Conservation (phyloP, 805 yeast species). For the Wickerhamiella brachini region DNA sequence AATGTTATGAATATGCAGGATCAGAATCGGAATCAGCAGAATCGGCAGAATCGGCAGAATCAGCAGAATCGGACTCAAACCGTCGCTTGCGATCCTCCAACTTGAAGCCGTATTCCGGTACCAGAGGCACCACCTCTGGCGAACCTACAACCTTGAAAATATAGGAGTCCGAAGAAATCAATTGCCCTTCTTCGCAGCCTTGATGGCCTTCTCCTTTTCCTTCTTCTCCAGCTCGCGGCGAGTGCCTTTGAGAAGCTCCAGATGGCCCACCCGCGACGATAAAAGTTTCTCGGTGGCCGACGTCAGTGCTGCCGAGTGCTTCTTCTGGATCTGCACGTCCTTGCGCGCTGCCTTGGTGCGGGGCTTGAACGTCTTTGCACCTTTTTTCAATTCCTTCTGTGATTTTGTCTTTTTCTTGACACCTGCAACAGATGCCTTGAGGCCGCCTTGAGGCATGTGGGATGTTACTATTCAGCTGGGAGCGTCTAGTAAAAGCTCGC, state of each 20-base stretch:
- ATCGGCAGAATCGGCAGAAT: neutral
- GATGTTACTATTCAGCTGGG: neutral
- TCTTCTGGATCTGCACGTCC: slow-evolving; percentile 37
- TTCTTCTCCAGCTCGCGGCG: slow-evolving; percentile 63
- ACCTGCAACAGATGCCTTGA: slow-evolving; percentile 15
- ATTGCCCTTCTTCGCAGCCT: neutral
- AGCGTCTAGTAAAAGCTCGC: too few species aligned
- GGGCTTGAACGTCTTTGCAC: slow-evolving; percentile 34
- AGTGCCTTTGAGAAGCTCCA: slow-evolving; percentile 81
- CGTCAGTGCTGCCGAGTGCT: slow-evolving; percentile 39
- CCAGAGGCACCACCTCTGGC: neutral
- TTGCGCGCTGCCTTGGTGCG: slow-evolving; percentile 55
- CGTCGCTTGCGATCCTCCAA: neutral
- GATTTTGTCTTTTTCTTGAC: slow-evolving; percentile 9
- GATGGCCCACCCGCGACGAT: slow-evolving; percentile 84
- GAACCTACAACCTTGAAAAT: neutral
- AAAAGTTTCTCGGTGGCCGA: slow-evolving; percentile 70
- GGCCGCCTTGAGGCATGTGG: slow-evolving; percentile 27
- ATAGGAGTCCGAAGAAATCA: neutral
- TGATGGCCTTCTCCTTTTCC: neutral
- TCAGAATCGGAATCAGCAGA: neutral
- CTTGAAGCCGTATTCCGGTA: neutral
- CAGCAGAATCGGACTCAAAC: neutral
- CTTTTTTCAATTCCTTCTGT: slow-evolving; percentile 38
- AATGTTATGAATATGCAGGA: neutral